Conservation (phyloP, 305 asterid genomes). For the Coffea humblotiana region DNA sequence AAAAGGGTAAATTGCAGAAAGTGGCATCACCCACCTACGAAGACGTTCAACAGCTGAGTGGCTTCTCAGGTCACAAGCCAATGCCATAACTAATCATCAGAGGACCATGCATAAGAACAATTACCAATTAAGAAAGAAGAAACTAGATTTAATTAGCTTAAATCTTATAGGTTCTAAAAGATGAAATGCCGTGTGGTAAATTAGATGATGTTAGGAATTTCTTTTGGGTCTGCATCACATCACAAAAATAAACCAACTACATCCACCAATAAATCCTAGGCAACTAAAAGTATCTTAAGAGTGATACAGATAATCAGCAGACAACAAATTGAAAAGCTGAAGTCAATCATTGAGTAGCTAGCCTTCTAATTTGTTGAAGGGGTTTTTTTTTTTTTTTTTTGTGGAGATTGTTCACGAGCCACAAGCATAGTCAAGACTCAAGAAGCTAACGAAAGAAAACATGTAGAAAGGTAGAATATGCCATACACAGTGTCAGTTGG, state of each 20-base stretch:
- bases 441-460: neutral
- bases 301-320: neutral
- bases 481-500: conserved; percentile 92
- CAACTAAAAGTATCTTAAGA: neutral
- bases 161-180: neutral
- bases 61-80: conserved; percentile 70
- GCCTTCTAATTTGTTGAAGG: neutral
- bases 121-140: neutral
- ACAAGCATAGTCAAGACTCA: neutral
- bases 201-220: neutral
- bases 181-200: neutral
- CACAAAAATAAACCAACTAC: neutral
- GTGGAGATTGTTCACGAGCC: neutral
- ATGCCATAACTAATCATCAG: conserved; percentile 72
- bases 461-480: neutral
- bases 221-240: no score
- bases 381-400: no score
- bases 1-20: conserved; percentile 10
- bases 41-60: conserved; percentile 72
- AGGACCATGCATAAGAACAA: conserved; percentile 7
- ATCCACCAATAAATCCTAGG: neutral
- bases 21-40: conserved; percentile 53
- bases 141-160: neutral
- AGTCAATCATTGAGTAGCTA: neutral
- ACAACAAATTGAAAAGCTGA: neutral